Percentiles rank a stretch among this genome's conserved stretches.
phyloP scores from a whole-genome alignment of 1,139 yeast species.

The Sugiyamaella novakii region DNA sequence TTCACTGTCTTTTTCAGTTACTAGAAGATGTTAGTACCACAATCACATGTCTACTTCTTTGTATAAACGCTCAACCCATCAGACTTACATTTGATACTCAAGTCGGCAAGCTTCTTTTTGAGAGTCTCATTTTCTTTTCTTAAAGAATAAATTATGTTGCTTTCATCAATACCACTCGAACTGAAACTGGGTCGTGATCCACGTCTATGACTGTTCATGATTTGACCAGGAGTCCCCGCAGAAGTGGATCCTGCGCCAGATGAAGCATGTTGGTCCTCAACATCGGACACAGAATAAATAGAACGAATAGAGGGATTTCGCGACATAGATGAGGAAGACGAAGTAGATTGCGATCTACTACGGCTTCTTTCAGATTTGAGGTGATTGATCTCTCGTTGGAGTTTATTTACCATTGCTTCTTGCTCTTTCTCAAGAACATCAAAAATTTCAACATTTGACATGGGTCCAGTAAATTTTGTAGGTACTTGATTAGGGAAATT shows the following conservation, averaged over 20 bases:
- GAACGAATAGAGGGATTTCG: conserved; percentile 38
- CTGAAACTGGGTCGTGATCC: conserved; percentile 31
- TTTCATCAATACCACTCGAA: conserved; percentile 28
- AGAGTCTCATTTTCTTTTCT: conserved; percentile 40
- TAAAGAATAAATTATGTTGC: conserved; percentile 28
- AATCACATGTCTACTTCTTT: too few relatives aligned
- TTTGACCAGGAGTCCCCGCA: conserved; percentile 22
- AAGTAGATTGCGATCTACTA: conserved; percentile 38
- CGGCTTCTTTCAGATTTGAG: conserved; percentile 37
- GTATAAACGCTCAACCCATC: not conserved
- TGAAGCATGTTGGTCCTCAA: conserved; percentile 30
- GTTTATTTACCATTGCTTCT: conserved; percentile 44
- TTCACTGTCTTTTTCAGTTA: conserved; percentile 39
- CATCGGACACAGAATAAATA: conserved; percentile 33
- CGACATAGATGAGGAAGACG: conserved; percentile 39
- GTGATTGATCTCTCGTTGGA: conserved; percentile 41
- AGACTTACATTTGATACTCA: conserved; percentile 35
- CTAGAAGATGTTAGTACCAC: conserved; percentile 21
- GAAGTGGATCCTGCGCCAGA: conserved; percentile 28
- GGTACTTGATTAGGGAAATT: conserved; percentile 13
- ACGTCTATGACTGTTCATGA: conserved; percentile 17
- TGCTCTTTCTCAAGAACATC: conserved; percentile 42
- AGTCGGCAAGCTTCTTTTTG: conserved; percentile 39
- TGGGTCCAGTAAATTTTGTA: conserved; percentile 15
- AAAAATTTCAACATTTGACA: conserved; percentile 31